Conservation (phyloP, 2,329 filamentous ascomycete species). For the Colletotrichum higginsianum region DNA sequence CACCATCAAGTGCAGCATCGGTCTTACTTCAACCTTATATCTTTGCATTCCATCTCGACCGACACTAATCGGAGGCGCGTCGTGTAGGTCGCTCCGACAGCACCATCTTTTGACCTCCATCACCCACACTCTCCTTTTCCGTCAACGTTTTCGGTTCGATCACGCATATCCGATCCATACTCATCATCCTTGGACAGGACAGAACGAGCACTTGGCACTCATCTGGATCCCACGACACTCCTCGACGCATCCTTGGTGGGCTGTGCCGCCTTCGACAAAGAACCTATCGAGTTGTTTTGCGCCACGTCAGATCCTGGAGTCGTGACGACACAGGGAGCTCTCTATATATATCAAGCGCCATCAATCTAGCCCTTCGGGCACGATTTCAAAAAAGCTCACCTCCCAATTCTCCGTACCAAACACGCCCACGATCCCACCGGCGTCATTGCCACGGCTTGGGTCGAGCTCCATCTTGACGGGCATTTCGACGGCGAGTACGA, state of each 20-base stretch:
- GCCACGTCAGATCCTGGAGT: constrained; percentile 8
- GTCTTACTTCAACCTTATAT: not conserved
- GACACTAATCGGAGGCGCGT: constrained; percentile 37
- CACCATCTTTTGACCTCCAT: constrained; percentile 9
- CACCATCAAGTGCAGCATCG: constrained; percentile 18
- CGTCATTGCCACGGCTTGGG: not conserved
- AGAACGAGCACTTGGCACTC: constrained; percentile 14
- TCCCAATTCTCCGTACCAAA: too few relatives aligned
- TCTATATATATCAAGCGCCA: constrained; percentile 25
- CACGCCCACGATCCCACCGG: not conserved
- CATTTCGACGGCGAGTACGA: constrained; percentile 31
- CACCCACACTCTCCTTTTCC: constrained; percentile 22
- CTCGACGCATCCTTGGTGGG: constrained; percentile 12
- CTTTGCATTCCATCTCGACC: constrained; percentile 17
- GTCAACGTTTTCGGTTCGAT: constrained; percentile 13
- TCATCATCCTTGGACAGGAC: not conserved
- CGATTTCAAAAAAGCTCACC: not conserved
- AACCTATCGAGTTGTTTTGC: not conserved
- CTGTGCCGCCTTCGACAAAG: constrained; percentile 25
- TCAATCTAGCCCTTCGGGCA: not conserved
- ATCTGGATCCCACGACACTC: not conserved
- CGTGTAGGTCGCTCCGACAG: constrained; percentile 28
- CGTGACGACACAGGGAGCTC: constrained; percentile 16
- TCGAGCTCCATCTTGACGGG: constrained; percentile 5
- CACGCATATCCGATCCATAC: constrained; percentile 12